These are phyloP conservation scores for Filosporella fistucella DNA, from an alignment of 495 filamentous ascomycete species.

Conservation along the genomic window DNA sequence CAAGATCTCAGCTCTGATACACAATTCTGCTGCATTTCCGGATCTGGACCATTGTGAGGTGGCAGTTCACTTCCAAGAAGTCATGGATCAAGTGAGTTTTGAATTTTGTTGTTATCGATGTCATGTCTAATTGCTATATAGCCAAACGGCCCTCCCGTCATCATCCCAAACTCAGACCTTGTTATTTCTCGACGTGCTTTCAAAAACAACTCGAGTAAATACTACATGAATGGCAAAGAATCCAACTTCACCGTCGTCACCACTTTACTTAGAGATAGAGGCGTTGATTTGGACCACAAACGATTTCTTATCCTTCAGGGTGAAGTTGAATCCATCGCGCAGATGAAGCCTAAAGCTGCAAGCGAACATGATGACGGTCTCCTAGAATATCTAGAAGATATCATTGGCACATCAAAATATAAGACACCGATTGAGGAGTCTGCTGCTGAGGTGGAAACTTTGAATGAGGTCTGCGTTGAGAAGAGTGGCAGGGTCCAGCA, in stretches of 20 bases:
- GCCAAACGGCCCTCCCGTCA: slow-evolving; percentile 64
- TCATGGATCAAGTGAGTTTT: slow-evolving; percentile 61
- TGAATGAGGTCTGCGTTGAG: slow-evolving; percentile 92
- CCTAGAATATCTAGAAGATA: slow-evolving; percentile 95
- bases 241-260: slow-evolving; percentile 92
- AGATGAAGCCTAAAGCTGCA: slow-evolving; percentile 96
- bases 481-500: slow-evolving; percentile 94
- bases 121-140: slow-evolving; percentile 21
- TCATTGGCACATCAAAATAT: slow-evolving; percentile 97
- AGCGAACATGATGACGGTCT: slow-evolving; percentile 95
- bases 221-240: slow-evolving; percentile 86
- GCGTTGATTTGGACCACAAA: slow-evolving; percentile 96
- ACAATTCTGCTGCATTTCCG: slow-evolving; percentile 86
- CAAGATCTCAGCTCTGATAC: slow-evolving; percentile 95
- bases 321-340: slow-evolving; percentile 96
- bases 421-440: slow-evolving; percentile 95
- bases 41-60: slow-evolving; percentile 89
- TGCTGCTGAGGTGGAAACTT: slow-evolving; percentile 77
- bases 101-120: slow-evolving; percentile 16
- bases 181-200: slow-evolving; percentile 90
- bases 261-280: slow-evolving; percentile 77
- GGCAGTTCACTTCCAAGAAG: slow-evolving; percentile 90
- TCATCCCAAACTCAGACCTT: slow-evolving; percentile 77
- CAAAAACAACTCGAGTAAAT: slow-evolving; percentile 96
- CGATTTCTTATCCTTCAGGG: slow-evolving; percentile 96